Base-by-base conservation (phyloP, 345 rosid species). In the Citropsis articulata region DNA sequence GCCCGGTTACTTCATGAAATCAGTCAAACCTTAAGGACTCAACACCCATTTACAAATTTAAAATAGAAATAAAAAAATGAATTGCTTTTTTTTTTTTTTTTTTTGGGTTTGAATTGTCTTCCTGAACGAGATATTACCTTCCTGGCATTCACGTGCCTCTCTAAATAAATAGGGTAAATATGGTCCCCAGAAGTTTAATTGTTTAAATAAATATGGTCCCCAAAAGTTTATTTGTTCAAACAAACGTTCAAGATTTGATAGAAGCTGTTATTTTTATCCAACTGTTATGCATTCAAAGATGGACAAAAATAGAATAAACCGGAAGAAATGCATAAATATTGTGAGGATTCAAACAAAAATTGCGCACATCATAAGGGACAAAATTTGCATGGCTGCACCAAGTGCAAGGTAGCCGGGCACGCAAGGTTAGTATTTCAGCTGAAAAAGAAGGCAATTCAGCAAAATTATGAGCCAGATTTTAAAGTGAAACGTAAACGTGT, bases 71-170 rank as follows among this genome's bases (percentile, higher is more conserved):
- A 5, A 13, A 2, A 56, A 56, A 33, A 18, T 14, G 2, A 5
- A 28, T 27, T 19, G 3, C 8, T 27, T 2, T 18, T 21, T 38
- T 28, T 5, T 65, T 30, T 1, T 10, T 33, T 33, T 33, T 33
- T 33, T 33, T 33, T 33, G 40, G 1, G 8, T 1, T 9, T 27
- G 55, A 30, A 75, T 28, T 30, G 22, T 45, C 24, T 22, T 27
- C 27, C 8, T 13, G 8, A 9, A 35, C 16, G 2, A 66, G 22
- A 22, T 8, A 27, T 13, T 1, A 14, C 12, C 19, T 4, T 24
- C 25, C 25, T 70, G 18, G 19, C 60, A 62, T 74, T 62, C 77
- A 74, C 30, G 69, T 42, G 77, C 60, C 68, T 53, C 57, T 45
- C 57, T 5, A 18, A 53, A 53, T 14, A 25, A 36, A 24, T 14